Evolutionary conservation across 768 basidiomycete genomes (phyloP).

Genomic region (Phylloporus scabripes): DNA sequence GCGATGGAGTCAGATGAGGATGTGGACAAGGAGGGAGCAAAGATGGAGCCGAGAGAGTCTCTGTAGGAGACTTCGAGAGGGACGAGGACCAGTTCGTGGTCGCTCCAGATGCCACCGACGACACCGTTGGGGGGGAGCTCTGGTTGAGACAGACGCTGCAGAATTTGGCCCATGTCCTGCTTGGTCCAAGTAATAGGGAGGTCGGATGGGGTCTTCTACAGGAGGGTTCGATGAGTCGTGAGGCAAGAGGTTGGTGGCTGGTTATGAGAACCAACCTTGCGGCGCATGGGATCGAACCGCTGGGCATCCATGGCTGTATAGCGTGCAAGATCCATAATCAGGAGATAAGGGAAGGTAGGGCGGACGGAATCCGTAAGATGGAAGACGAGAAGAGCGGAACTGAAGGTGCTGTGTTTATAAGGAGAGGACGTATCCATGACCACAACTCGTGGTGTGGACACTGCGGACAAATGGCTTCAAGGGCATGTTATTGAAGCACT

Average conservation of each 20-base stretch:
- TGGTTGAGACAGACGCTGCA: slow-evolving; percentile 21
- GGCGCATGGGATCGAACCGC: slow-evolving; percentile 30
- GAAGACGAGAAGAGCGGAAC: slow-evolving; percentile 28
- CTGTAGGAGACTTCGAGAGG: slow-evolving; percentile 24
- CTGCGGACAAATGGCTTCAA: slow-evolving; percentile 20
- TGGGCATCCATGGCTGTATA: slow-evolving; percentile 29
- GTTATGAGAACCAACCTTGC: slow-evolving; percentile 21
- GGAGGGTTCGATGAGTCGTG: slow-evolving; percentile 14
- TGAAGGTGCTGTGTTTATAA: slow-evolving; percentile 23
- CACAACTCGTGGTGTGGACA: slow-evolving; percentile 23
- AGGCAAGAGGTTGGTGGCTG: slow-evolving; percentile 12
- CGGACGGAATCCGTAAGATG: slow-evolving; percentile 20
- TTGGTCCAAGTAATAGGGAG: slow-evolving; percentile 9
- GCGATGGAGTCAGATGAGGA: slow-evolving; percentile 9
- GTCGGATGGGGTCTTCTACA: slow-evolving; percentile 17
- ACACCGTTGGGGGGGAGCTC: slow-evolving; percentile 12
- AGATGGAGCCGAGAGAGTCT: slow-evolving; percentile 13
- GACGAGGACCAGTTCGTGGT: slow-evolving; percentile 32
- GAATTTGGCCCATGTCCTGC: slow-evolving; percentile 25
- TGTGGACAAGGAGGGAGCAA: background rate
- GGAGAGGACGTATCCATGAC: slow-evolving; percentile 20
- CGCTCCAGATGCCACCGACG: slow-evolving; percentile 31
- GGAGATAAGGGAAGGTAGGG: slow-evolving; percentile 27
- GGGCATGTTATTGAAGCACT: slow-evolving; percentile 15
- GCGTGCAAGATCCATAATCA: slow-evolving; percentile 25